Conservation (phyloP, 1,284 basidiomycete genomes). For the Ceratobasidium papillatum region DNA sequence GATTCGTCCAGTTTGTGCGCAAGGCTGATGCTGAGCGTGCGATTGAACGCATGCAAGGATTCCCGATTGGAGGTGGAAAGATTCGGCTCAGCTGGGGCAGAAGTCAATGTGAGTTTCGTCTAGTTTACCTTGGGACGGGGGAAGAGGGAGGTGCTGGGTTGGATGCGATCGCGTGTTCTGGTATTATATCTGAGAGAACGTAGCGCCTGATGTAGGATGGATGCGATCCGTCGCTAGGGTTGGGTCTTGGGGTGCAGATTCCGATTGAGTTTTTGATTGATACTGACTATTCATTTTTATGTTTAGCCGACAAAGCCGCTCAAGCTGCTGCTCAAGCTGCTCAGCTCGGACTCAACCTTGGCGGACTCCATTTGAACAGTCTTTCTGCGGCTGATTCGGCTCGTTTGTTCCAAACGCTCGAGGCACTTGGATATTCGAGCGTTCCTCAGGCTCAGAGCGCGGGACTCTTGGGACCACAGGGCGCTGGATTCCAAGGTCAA, state of each 20-base stretch:
- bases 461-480: background rate
- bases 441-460: constrained; percentile 4
- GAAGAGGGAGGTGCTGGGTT: background rate
- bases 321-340: constrained; percentile 74
- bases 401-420: constrained; percentile 39
- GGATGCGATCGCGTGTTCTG: background rate
- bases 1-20: constrained; percentile 93
- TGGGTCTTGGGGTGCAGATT: background rate
- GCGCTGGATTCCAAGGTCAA: constrained; percentile 11
- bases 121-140: background rate
- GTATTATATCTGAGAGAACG: background rate
- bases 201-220: background rate
- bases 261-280: background rate
- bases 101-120: constrained; percentile 76
- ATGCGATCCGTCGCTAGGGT: background rate
- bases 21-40: constrained; percentile 92
- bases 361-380: constrained; percentile 39
- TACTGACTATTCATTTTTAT: constrained; percentile 30
- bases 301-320: constrained; percentile 75
- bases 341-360: constrained; percentile 42
- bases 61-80: constrained; percentile 88
- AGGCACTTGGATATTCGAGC: constrained; percentile 37
- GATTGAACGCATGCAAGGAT: constrained; percentile 96
- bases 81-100: constrained; percentile 94
- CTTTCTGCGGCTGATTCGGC: constrained; percentile 41